Base-by-base conservation (phyloP, 2,329 filamentous ascomycete genomes). In the Canariomyces notabilis region DNA sequence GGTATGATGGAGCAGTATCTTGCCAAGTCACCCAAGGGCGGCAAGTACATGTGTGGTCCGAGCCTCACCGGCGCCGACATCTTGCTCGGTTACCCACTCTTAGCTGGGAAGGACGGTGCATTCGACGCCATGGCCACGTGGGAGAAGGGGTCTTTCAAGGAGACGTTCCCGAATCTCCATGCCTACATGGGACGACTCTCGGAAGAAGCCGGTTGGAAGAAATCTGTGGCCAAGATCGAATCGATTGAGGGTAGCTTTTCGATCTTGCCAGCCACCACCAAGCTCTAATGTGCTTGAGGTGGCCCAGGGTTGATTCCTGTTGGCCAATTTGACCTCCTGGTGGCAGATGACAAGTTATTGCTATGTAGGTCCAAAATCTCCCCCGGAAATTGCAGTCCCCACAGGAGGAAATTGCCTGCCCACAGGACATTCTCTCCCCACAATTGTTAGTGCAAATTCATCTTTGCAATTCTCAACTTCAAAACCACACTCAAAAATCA, bases 51-150 rank as follows among this genome's bases (percentile, higher is more conserved):
- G 20, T 78, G 75, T 54, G 73, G 75, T 19, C 57, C 64, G 16
- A 56, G 63, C 34, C 65, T 79, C 42, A 75, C 74, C 2, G 70
- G 74, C 1, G 76, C 74, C 6, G 76, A 78, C 51, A 72, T 79
- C 46, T 61, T 79, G 43, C 62, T 79, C 55, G 76, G 73, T 5
- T 79, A 75, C 61, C 70, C 69, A 12, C 61, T 79, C 38, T 67
- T 79, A 40, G 67, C 67, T 8, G 66, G 66, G 68, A 54, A 66
- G 67, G 53, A 37, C n/a, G 56, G 61, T 12, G 63, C 63, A 43
- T 62, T 74, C 34, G 62, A 68, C 21, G 55, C 57, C 0, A 63
- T 75, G 49, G 71, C 69, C 6, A 57, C 54, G 20, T 77, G 68
- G 55, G 53, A 55, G 16, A 60, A 53, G 41, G 54, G 58, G 37